Conservation (phyloP, 345 rosid species). For the Gossypium raimondii region DNA sequence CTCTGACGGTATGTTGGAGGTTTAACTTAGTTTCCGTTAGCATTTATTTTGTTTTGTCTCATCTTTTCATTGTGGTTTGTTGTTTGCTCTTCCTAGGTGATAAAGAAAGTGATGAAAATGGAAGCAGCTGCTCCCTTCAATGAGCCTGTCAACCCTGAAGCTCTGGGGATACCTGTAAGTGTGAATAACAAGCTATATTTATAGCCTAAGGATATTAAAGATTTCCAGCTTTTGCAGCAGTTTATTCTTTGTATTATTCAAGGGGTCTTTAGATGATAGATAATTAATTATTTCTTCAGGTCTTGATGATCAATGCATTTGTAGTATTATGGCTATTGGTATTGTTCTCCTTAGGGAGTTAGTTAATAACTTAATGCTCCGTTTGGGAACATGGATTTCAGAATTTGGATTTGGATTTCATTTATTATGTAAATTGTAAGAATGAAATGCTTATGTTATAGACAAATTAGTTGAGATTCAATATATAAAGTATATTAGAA, state of each 20-base stretch:
- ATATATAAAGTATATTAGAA: no score
- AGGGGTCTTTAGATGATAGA: not conserved
- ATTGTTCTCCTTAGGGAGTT: not conserved
- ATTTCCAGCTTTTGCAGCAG: not conserved
- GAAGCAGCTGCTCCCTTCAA: conserved; percentile 96
- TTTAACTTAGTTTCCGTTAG: not conserved
- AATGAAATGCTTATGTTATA: no score
- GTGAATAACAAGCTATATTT: not conserved
- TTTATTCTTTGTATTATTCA: not conserved
- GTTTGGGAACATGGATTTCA: no score
- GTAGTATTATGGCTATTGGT: not conserved
- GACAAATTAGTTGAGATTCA: no score
- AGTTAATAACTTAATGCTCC: not conserved
- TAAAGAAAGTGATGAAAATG: conserved; percentile 97
- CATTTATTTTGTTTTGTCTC: not conserved
- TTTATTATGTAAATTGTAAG: no score
- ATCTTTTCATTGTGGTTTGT: not conserved
- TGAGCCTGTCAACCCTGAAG: conserved; percentile 87
- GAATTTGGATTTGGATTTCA: no score
- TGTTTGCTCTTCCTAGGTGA: conserved; percentile 40
- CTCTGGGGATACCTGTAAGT: conserved; percentile 96
- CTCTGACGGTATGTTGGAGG: conserved; percentile 48
- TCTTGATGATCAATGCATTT: not conserved
- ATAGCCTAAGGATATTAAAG: not conserved
- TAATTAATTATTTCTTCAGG: not conserved